Evolutionary conservation across 2,329 filamentous ascomycete species (phyloP), one percentile per base, ranked within the genome.

Genomic region (Fusarium tjaetaba): DNA sequence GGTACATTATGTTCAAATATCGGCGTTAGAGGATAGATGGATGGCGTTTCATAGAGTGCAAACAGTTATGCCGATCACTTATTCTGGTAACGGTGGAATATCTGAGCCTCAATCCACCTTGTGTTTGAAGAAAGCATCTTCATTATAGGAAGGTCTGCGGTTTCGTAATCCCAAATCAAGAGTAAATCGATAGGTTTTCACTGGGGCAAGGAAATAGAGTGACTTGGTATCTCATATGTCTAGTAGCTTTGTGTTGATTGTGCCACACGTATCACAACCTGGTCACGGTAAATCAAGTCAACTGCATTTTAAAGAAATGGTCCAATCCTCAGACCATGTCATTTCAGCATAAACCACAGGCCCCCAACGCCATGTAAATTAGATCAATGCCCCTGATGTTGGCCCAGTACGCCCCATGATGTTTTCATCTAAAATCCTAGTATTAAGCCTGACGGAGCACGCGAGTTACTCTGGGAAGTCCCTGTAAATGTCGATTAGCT

Each of bases 391-490:
- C 60, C 59, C 60, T 42, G 7, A 38, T 61, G 22, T 74, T 73
- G 62, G 45, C 71, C 74, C n/a, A 52, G 30, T 76, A 71, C 73
- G 71, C 75, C 75, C 38, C 38, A 55, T 60, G 41, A 28, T 55
- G 59, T 67, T 61, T 67, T 59, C 48, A 64, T 69, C 32, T 55
- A 56, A 59, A 59, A 60, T 41, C 43, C 49, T 41, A 43, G 42
- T 52, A 51, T 20, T 48, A 63, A 61, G 38, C 46, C 32, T 48
- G 28, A 53, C 18, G 26, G 18, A 43, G n/a, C 30, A 46, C 14
- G 20, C 24, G n/a, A 20, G 32, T 73, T 74, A 81, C 64, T 82
- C 80, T 28, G 77, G 79, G 49, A 82, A 81, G 30, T 83, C 79
- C 60, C 82, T 84, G 30, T 24, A 9, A 48, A 11, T 24, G 14